Evolutionary conservation across 768 basidiomycete species (phyloP).

Genomic region (Auriculariales sp.): DNA sequence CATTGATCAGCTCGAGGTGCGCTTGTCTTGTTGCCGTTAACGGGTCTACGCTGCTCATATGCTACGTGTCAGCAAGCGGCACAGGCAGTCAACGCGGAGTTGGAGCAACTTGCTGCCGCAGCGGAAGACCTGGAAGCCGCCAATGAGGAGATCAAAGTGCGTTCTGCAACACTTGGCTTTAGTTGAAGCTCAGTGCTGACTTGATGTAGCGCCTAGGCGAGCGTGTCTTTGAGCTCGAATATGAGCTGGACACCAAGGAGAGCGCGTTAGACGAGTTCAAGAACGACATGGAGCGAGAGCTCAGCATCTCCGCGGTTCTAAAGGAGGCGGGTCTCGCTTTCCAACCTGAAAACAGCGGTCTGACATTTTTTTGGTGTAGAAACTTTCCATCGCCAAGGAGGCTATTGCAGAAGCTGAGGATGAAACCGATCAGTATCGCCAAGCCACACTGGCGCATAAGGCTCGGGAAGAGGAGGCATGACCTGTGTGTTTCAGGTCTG

Average conservation of each 20-base stretch:
- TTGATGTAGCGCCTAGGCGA: constrained; percentile 65
- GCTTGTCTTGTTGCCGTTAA: no score
- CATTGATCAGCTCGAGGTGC: constrained; percentile 60
- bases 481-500: no score
- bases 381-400: constrained; percentile 46
- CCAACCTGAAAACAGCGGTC: no score
- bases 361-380: constrained; percentile 31
- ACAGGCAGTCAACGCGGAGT: constrained; percentile 26
- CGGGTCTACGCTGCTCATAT: no score
- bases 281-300: constrained; percentile 54
- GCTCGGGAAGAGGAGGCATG: background rate
- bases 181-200: no score
- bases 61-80: no score
- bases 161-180: no score
- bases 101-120: constrained; percentile 64
- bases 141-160: constrained; percentile 70
- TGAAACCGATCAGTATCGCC: constrained; percentile 34
- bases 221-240: constrained; percentile 68
- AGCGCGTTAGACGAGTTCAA: constrained; percentile 70
- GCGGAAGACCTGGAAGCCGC: constrained; percentile 70
- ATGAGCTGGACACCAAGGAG: no score
- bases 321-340: constrained; percentile 67
- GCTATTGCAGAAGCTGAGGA: constrained; percentile 53
- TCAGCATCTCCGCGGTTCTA: constrained; percentile 51
- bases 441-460: background rate